A percentile compares a stretch with the other conserved stretches of the same genome.
phyloP scores from a whole-genome alignment of 306 rosid genomes.

The Abrus precatorius region DNA sequence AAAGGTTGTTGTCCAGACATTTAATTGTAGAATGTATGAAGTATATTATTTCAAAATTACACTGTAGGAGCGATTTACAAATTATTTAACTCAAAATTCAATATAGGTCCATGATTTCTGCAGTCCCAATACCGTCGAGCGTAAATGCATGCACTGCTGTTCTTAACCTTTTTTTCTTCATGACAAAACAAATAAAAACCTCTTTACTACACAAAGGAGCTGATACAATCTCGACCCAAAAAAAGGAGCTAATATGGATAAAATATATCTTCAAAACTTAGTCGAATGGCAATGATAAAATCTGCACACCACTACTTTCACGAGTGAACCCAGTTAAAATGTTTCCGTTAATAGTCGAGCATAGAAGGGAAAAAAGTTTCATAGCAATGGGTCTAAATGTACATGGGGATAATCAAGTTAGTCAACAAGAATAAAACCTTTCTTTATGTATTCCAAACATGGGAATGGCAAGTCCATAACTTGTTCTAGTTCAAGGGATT shows the following conservation, averaged over 20 bases:
- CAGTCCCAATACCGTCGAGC: too few relatives aligned
- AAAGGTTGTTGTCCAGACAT: too few relatives aligned
- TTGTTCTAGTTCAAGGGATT: constrained; percentile 80
- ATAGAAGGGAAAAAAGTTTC: background rate
- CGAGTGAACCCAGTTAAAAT: background rate
- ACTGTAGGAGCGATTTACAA: too few relatives aligned
- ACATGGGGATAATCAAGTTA: constrained; percentile 38
- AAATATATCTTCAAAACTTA: background rate
- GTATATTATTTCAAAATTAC: too few relatives aligned
- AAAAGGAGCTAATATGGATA: background rate
- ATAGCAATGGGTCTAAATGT: background rate
- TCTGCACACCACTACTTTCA: background rate
- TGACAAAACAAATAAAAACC: too few relatives aligned
- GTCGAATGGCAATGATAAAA: background rate
- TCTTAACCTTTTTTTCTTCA: background rate
- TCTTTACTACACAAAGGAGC: background rate
- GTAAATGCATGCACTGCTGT: background rate
- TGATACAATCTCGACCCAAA: background rate
- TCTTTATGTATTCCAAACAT: constrained; percentile 74
- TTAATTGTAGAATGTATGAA: too few relatives aligned
- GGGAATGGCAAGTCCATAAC: constrained; percentile 78
- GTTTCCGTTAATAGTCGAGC: background rate
- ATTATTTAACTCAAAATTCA: too few relatives aligned
- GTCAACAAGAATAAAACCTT: constrained; percentile 72
- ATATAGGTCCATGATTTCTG: too few relatives aligned